Evolutionary conservation across 2,329 filamentous ascomycete genomes (phyloP), one percentile per base, ranked within the genome.

Genomic region (Herpotrichia juniperi): DNA sequence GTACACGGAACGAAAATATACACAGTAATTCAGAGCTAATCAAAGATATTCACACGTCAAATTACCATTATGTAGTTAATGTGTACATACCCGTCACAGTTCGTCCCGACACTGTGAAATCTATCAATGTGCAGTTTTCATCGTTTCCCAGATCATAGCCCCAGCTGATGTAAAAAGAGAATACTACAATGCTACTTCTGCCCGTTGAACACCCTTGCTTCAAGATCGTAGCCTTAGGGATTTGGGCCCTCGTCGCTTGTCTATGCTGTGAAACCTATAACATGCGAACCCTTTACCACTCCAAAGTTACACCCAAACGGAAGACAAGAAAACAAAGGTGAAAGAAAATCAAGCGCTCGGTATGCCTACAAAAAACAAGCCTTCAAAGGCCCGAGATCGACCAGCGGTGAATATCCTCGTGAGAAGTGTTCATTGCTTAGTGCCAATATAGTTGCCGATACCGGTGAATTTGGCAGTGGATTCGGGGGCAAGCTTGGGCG

Each of bases 401-500:
- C 34, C 34, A 17, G 21, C 21, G 14, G 21, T 37, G 34, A 17
- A 17, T 5, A 4, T 4, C 11, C 21, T 6, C 17, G 6, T 7
- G 21, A 21, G 34, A 7, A 4, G 34, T 21, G 34, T 21, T 40
- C 21, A 40, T 45, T 22, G 10, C n/a, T 40, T 14, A 9, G 6
- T 64, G 42, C 67, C 64, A 40, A 73, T 66, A 51, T 74, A 68
- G 56, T 64, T 70, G 52, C 69, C 70, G 46, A 74, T 63, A 39
- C 67, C 67, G 51, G 57, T 65, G 39, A 69, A 58, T 55, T 71
- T 68, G 46, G 66, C 66, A 40, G 64, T 66, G 35, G 67, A 68
- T 30, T 74, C 70, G 17, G 74, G 72, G 17, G 72, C 71, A 47
- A 73, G 71, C 34, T 59, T 64, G 25, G 74, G 73, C 42, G 68